Evolutionary conservation across 2,329 filamentous ascomycete genomes (phyloP).

Genomic region (Fusarium continuum): DNA sequence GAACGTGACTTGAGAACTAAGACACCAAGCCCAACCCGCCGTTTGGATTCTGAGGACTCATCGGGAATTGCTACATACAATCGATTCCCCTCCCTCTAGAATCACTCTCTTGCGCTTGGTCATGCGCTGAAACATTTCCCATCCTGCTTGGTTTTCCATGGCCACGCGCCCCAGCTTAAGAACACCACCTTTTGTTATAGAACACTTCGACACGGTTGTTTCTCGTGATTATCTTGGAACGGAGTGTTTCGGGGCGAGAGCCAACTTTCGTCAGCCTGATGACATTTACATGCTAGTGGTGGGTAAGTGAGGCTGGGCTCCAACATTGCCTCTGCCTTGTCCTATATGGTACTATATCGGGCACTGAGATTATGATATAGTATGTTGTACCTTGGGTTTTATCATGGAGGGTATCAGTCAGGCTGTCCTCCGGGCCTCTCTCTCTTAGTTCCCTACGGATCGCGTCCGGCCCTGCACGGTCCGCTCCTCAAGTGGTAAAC

Average conservation of each 20-base stretch:
- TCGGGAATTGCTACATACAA: slow-evolving; percentile 44
- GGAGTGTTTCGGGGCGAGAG: slow-evolving; percentile 10
- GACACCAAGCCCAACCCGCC: slow-evolving; percentile 48
- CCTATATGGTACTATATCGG: background rate
- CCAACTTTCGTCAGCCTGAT: slow-evolving; percentile 22
- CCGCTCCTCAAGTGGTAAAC: slow-evolving; percentile 35
- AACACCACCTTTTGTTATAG: slow-evolving; percentile 31
- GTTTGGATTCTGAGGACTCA: slow-evolving; percentile 36
- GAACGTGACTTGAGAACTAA: slow-evolving; percentile 51
- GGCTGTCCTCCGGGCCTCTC: slow-evolving; percentile 12
- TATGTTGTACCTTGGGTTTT: background rate
- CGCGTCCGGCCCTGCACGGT: slow-evolving; percentile 39
- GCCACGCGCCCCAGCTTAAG: slow-evolving; percentile 37
- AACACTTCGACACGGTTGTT: slow-evolving; percentile 17
- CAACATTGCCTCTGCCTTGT: slow-evolving; percentile 6
- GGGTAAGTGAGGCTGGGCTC: background rate
- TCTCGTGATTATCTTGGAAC: slow-evolving; percentile 6
- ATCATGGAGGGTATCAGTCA: slow-evolving; percentile 27
- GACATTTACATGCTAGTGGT: slow-evolving; percentile 1
- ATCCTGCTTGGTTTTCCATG: slow-evolving; percentile 30
- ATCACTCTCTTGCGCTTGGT: slow-evolving; percentile 32
- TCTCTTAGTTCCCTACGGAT: slow-evolving; percentile 35
- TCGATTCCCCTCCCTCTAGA: slow-evolving; percentile 32
- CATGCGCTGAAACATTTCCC: slow-evolving; percentile 34
- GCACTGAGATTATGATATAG: background rate